Percentiles rank a stretch among this genome's conserved stretches.
These are phyloP conservation scores for Emericellopsis cladophorae DNA, from an alignment of 2,329 filamentous ascomycete species.

Conservation along the genomic window DNA sequence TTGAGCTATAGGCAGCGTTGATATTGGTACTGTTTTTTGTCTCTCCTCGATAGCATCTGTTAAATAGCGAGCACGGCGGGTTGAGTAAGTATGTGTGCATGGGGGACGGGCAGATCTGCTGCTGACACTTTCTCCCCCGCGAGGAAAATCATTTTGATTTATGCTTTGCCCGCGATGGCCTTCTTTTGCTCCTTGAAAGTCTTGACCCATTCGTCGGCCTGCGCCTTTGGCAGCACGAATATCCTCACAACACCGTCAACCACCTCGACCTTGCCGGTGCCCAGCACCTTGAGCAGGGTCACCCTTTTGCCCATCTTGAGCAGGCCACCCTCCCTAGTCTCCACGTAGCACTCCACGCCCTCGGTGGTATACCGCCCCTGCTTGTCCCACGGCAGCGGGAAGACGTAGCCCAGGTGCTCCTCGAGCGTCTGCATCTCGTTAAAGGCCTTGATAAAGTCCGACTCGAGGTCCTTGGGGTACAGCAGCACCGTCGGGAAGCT, in stretches of 20 bases:
- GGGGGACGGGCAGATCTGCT: too few relatives aligned
- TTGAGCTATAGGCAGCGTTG: too few relatives aligned
- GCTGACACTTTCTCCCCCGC: too few relatives aligned
- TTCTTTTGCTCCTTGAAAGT: constrained; percentile 69
- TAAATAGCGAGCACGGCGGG: too few relatives aligned
- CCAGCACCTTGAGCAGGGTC: constrained; percentile 60
- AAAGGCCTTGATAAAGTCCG: constrained; percentile 84
- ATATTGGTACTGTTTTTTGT: too few relatives aligned
- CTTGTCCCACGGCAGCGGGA: constrained; percentile 80
- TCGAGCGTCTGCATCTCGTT: constrained; percentile 61
- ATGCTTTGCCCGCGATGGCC: too few relatives aligned
- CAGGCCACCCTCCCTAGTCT: constrained; percentile 66
- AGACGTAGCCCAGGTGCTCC: constrained; percentile 73
- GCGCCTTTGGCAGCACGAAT: constrained; percentile 64
- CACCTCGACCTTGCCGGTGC: constrained; percentile 68
- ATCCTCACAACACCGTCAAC: constrained; percentile 77
- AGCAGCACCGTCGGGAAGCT: constrained; percentile 70
- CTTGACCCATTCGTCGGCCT: constrained; percentile 63
- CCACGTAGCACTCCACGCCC: constrained; percentile 75
- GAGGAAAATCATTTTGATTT: too few relatives aligned
- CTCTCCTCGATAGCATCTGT: too few relatives aligned
- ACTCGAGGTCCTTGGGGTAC: constrained; percentile 72
- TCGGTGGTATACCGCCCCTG: constrained; percentile 50
- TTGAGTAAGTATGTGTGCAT: too few relatives aligned
- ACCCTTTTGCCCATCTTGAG: constrained; percentile 86